Conservation (phyloP, 305 asterid species). For the Fraxinus angustifolia region DNA sequence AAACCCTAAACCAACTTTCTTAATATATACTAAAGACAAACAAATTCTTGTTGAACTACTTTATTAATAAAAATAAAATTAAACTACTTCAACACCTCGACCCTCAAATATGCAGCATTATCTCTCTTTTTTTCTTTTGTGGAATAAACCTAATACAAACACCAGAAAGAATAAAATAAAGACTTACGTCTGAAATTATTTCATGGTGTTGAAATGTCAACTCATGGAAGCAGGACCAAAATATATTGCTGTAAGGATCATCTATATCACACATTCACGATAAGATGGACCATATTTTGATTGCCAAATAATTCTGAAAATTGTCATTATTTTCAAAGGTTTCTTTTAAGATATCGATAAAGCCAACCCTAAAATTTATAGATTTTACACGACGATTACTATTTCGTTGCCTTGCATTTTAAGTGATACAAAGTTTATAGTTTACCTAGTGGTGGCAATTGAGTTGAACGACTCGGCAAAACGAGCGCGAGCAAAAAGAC, state of each 20-base stretch:
- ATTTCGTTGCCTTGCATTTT: neutral
- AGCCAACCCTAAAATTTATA: neutral
- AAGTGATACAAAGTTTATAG: neutral
- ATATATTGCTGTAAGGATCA: conserved; percentile 4
- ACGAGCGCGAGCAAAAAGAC: too few species aligned
- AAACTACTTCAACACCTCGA: neutral
- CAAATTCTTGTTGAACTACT: neutral
- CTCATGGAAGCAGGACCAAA: conserved; percentile 8
- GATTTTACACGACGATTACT: neutral
- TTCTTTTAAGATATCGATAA: neutral
- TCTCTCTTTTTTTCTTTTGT: neutral
- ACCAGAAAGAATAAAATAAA: neutral
- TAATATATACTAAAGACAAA: neutral
- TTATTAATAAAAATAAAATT: too few species aligned
- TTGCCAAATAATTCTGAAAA: neutral
- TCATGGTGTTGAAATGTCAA: neutral
- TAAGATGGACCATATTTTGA: conserved; percentile 24
- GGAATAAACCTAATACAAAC: neutral
- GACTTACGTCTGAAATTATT: neutral
- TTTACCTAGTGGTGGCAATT: too few species aligned
- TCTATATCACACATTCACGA: conserved; percentile 6
- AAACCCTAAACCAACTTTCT: too few species aligned
- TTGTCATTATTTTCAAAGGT: neutral
- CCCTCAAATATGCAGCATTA: too few species aligned
- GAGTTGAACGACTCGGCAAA: too few species aligned